Evolutionary conservation across 768 basidiomycete species (phyloP), one percentile per base, ranked within the genome.

Genomic region (Suillus placidus): DNA sequence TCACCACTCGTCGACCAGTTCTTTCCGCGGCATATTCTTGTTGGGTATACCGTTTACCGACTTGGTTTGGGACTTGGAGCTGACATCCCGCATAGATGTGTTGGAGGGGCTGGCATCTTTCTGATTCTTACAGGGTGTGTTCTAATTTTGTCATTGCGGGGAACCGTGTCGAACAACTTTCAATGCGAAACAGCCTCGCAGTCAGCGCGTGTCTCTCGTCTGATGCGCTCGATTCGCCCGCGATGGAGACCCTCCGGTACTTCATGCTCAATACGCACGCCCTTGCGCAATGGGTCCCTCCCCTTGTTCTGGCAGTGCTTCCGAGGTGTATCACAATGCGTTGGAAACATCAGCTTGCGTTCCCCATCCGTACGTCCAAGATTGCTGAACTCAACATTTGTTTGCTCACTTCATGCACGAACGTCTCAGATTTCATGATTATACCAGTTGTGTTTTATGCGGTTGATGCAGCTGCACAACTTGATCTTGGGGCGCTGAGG

Each of bases 31-130:
- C 95, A 97, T 72, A 97, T 98, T 72, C 85, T 98, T 35, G 93
- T 99, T n/a, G 96, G 96, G 86, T 92, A 71, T 68, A 87, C 76
- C 5, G 55, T 65, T 38, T 35, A 30, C 37, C 67, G 35, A 63
- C 23, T 47, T 20, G 14, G 45, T n/a, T n/a, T 6, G 56, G 57
- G 61, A 38, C 16, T 49, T 43, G 18, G n/a, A 51, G 14, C 56
- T 64, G 30, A 23, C 1, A 37, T 6, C 34, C n/a, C 38, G 3
- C 30, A 14, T 62, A 88, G 88, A 16, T 92, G 91, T 71, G 98
- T 98, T 47, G 96, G 96, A 12, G 96, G 97, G n/a, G 94, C 98
- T 38, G 97, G 97, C 18, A 87, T 90, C 10, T 99, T 99, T 77
- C 82, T 99, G 55, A 87, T 98, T 49, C 83, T 91, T 70, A 98